Evolutionary conservation across 495 filamentous ascomycete genomes (phyloP), one percentile per base, ranked within the genome.

Genomic region (Aspergillus kassunensis): DNA sequence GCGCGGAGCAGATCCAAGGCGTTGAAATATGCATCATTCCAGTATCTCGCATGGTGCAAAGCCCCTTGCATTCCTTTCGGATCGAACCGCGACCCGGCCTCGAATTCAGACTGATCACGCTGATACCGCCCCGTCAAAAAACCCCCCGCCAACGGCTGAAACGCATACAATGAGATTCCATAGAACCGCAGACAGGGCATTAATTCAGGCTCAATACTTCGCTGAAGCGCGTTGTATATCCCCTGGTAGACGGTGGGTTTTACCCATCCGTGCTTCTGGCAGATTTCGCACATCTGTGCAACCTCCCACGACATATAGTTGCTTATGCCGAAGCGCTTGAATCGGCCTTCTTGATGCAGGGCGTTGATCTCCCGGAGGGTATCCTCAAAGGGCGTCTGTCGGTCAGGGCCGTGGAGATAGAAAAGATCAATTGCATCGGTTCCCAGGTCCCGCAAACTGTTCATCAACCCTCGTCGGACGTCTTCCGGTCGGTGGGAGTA

Each of bases 71-170:
- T 53, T 16, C 64, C 63, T 3, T 61, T 63, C 3, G 68, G 65
- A 62, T 55, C 66, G 57, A 48, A 73, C 45, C 72, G 71, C 8
- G 68, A 65, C 34, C 75, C 73, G 9, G 63, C 49, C 48, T 75
- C 72, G 34, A 68, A 61, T 31, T 64, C 62, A 3, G 48, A 58
- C 6, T 62, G 59, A 54, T 53, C 51, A 23, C 55, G 24, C 9
- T 27, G 4, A 9, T 27, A 27, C 24, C 24, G 24, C 4, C 24
- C 24, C 4, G 58, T 70, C 49, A 73, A 46, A 24, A 77, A 71
- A 1, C 80, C 79, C 13, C 79, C 79, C 3, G 74, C 78, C 6
- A 80, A 62, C 1, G 80, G 79, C 31, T 78, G 72, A 67, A 72
- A 79, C 0, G 65, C 73, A 43, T 72, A 71, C 41, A 77, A 73